Percentiles rank a stretch among this genome's conserved stretches.
Conservation (phyloP, 495 filamentous ascomycete species). For the Penicillium desertorum region DNA sequence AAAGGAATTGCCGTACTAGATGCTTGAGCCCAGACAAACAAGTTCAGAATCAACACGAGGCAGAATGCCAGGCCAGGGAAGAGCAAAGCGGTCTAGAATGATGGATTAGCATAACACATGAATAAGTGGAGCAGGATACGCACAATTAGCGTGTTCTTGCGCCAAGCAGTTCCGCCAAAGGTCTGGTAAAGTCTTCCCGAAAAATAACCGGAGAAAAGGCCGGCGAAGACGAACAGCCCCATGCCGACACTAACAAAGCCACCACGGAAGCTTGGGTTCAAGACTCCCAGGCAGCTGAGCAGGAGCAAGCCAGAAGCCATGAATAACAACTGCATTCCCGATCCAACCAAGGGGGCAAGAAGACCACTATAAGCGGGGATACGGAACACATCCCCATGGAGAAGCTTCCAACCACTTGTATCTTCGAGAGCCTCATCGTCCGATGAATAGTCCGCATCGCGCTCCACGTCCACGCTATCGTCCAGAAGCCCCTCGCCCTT, state of each 20-base stretch:
- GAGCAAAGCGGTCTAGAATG: slow-evolving; percentile 64
- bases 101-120: slow-evolving; percentile 21
- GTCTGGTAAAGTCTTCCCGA: slow-evolving; percentile 82
- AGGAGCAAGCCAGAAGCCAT: slow-evolving; percentile 77
- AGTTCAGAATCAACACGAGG: slow-evolving; percentile 79
- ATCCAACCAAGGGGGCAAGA: slow-evolving; percentile 83
- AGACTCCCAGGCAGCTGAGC: slow-evolving; percentile 76
- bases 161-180: slow-evolving; percentile 78
- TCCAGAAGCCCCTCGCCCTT: slow-evolving; percentile 62
- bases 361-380: slow-evolving; percentile 71
- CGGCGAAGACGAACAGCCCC: slow-evolving; percentile 85
- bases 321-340: slow-evolving; percentile 86
- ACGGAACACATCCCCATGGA: slow-evolving; percentile 95
- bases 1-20: slow-evolving; percentile 91
- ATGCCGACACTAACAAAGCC: slow-evolving; percentile 88
- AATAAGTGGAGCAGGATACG: slow-evolving; percentile 11
- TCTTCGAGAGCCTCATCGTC: slow-evolving; percentile 84
- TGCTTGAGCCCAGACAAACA: slow-evolving; percentile 93
- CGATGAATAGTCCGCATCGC: slow-evolving; percentile 61
- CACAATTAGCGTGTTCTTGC: slow-evolving; percentile 74
- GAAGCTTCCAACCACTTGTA: slow-evolving; percentile 86
- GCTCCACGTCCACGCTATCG: slow-evolving; percentile 58
- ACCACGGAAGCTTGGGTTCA: slow-evolving; percentile 91
- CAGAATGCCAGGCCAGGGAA: slow-evolving; percentile 82
- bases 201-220: slow-evolving; percentile 91